These are phyloP conservation scores for barley (Hordeum vulgare) DNA, from an alignment of 176 grass and related monocot genomes.

Conservation along the genomic window DNA sequence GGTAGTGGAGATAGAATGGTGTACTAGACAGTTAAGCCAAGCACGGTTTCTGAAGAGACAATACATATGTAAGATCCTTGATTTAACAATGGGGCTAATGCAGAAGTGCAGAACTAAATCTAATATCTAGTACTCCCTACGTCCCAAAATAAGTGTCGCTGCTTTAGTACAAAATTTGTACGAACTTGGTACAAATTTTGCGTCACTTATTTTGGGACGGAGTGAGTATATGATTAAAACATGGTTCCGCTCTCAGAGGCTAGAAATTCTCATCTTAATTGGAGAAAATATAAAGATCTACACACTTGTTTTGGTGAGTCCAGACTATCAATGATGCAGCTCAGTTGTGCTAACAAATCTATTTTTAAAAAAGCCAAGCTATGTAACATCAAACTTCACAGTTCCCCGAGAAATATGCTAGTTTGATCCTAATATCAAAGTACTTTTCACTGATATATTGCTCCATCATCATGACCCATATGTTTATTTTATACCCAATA, in stretches of 20 bases:
- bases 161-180: too few relatives aligned
- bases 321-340: not conserved
- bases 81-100: not conserved
- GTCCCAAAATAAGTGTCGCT: too few relatives aligned
- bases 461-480: not conserved
- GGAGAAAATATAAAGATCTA: not conserved
- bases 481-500: not conserved
- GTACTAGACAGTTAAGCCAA: not conserved
- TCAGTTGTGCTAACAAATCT: not conserved
- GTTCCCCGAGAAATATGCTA: not conserved
- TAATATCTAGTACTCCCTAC: not conserved
- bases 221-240: not conserved
- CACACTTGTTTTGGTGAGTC: not conserved
- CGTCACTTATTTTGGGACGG: too few relatives aligned
- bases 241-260: not conserved
- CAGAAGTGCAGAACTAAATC: not conserved
- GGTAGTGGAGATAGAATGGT: not conserved
- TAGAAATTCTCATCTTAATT: not conserved
- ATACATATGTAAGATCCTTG: not conserved
- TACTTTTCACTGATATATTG: not conserved
- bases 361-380: not conserved
- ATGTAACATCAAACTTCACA: not conserved
- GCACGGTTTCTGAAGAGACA: not conserved
- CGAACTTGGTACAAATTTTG: too few relatives aligned
- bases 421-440: not conserved